Percentiles rank a stretch among this genome's conserved stretches.
phyloP scores from a whole-genome alignment of 805 yeast species.

The Candida saitoana region DNA sequence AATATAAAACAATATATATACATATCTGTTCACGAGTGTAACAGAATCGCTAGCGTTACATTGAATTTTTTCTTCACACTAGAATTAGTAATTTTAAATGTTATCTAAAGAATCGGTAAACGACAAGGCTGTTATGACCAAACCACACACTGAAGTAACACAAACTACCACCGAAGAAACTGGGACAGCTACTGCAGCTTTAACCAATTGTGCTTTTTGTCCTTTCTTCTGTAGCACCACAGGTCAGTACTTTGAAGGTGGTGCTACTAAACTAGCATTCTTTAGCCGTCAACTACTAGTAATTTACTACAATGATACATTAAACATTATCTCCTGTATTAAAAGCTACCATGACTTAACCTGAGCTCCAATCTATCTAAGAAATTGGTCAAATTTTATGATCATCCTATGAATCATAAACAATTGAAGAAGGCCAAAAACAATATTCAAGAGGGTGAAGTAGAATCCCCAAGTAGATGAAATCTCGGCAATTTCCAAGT shows the following conservation, averaged over 20 bases:
- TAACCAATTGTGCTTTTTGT: neutral
- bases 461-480: slow-evolving; percentile 2
- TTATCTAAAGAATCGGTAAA: no score
- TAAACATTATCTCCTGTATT: neutral
- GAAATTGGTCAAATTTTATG: neutral
- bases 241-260: neutral
- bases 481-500: neutral
- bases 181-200: neutral
- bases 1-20: no score
- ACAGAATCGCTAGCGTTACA: no score
- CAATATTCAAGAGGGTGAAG: slow-evolving; percentile 2
- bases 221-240: neutral
- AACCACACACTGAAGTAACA: neutral
- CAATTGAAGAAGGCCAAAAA: neutral
- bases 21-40: no score
- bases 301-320: no score
- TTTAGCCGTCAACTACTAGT: no score
- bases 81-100: no score
- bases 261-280: no score
- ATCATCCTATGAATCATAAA: slow-evolving; percentile 1
- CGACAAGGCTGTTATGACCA: no score
- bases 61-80: no score
- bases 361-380: neutral
- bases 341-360: neutral
- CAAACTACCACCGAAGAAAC: neutral